Conservation (phyloP, 257 asterid genomes). For the Primulina eburnea region DNA sequence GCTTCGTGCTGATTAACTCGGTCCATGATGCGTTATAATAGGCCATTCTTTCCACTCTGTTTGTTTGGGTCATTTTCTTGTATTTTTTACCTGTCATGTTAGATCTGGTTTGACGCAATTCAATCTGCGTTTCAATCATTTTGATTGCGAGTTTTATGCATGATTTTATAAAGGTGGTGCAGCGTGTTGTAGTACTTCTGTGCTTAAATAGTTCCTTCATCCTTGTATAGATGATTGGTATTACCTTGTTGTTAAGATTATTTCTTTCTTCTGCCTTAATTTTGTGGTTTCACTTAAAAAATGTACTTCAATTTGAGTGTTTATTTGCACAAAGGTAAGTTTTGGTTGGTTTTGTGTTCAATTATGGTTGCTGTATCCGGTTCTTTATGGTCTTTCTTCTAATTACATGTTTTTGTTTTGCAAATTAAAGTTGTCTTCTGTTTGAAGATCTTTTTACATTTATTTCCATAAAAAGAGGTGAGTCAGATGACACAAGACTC, state of each 20-base stretch:
- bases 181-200: constrained; percentile 11
- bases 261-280: constrained; percentile 1
- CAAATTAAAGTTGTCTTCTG: neutral
- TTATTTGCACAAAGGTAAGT: too few relatives aligned
- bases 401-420: neutral
- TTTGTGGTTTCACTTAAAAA: constrained; percentile 11
- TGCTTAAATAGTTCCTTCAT: constrained; percentile 12
- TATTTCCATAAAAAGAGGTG: neutral
- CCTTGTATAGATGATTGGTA: constrained; percentile 29
- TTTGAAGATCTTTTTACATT: too few relatives aligned
- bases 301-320: neutral
- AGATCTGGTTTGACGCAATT: constrained; percentile 18
- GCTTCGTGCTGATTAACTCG: constrained; percentile 38
- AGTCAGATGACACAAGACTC: neutral
- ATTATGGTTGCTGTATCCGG: too few relatives aligned
- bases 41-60: constrained; percentile 18
- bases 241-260: constrained; percentile 17
- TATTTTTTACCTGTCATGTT: constrained; percentile 20
- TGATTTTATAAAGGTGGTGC: constrained; percentile 12
- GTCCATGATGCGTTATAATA: constrained; percentile 28
- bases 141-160: constrained; percentile 18
- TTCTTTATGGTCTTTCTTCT: neutral
- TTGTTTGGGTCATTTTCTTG: constrained; percentile 21
- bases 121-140: constrained; percentile 6
- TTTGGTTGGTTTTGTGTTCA: too few relatives aligned